Evolutionary conservation across 2,329 filamentous ascomycete species (phyloP), one percentile per base, ranked within the genome.

Genomic region (Botrytis elliptica): DNA sequence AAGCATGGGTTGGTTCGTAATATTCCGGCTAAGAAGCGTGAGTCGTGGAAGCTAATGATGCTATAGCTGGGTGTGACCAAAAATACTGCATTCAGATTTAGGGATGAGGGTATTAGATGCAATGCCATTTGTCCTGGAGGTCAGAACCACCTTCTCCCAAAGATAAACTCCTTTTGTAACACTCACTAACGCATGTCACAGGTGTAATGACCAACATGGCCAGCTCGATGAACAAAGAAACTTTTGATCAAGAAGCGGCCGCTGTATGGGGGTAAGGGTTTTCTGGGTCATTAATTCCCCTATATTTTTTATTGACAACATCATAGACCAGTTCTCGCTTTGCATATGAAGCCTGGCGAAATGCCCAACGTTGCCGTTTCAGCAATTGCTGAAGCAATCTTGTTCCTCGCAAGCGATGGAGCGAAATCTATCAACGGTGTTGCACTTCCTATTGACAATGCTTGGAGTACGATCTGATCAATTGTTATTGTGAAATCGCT

Each of bases 51-150:
- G 44, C 40, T 70, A 62, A 70, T 20, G 36, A 40, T n/a, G 4
- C 40, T 36, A 10, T 36, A 83, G 81, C 79, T 85, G 18, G 84
- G 84, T 12, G 83, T 84, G 16, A 86, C 84, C 1, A 85, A 85
- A 75, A 85, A 85, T 72, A 83, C 85, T 0, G 84, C 85, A 25
- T 86, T 83, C 82, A 79, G 83, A 9, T 85, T 85, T 74, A 81
- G 81, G 36, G 81, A 84, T 55, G 82, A 85, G 44, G 82, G 82
- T 12, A 85, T 86, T 67, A 80, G 84, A 12, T 85, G 84, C 76
- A 86, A 86, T 75, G 84, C 82, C 33, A 80, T 86, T 7, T 81
- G 85, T 7, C 84, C 85, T 3, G 83, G 83, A 63, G 80, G 78
- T 80, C 71, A 71, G 77, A 76, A 49, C 5, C 14, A 16, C 25